Base-by-base conservation (phyloP, 768 basidiomycete genomes). In the Tremella mesenterica region DNA sequence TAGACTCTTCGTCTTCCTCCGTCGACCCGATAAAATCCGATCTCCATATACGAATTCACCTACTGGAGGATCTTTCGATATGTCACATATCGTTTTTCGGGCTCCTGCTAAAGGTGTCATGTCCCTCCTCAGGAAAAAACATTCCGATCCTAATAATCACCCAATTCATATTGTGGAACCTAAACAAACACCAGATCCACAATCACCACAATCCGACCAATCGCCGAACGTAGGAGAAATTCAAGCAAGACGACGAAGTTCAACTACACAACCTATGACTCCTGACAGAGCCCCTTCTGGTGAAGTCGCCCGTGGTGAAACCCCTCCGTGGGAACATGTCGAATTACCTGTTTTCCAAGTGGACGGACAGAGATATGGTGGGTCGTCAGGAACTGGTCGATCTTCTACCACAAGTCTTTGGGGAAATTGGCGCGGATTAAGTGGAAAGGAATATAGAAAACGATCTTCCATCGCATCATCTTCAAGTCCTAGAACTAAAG, bases 21-120 rank as follows among this genome's bases (percentile, higher is more conserved):
- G 70, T n/a, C 65, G 73, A 33, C 73, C 73, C 0, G 73, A 75
- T 58, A 67, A 65, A 49, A 72, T 75, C 47, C 59, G 70, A 18
- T 56, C 67, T 23, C 58, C 58, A 4, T 61, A 62, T 34, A 67
- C 72, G 1, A 59, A 56, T 26, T 48, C 53, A 2, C 30, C 46
- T 7, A 34, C 29, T 13, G 50, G 48, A 2, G 51, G 49, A 25
- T 55, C 52, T 38, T 45, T 41, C 36, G 57, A 54, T n/a, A 16
- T 41, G 6, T 48, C 47, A 12, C 47, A 27, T 14, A 46, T 21
- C 27, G 20, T 9, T 12, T 39, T 29, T 57, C 56, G 21, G 4
- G 26, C 18, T 20, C 34, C 16, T 46, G 23, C 29, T 31, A 29
- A 16, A 31, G 33, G 23, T 14, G 20, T 48, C 29, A 48, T 27